phyloP scores from a whole-genome alignment of 495 filamentous ascomycete genomes.

The Paragyromitra xinjiangensis region DNA sequence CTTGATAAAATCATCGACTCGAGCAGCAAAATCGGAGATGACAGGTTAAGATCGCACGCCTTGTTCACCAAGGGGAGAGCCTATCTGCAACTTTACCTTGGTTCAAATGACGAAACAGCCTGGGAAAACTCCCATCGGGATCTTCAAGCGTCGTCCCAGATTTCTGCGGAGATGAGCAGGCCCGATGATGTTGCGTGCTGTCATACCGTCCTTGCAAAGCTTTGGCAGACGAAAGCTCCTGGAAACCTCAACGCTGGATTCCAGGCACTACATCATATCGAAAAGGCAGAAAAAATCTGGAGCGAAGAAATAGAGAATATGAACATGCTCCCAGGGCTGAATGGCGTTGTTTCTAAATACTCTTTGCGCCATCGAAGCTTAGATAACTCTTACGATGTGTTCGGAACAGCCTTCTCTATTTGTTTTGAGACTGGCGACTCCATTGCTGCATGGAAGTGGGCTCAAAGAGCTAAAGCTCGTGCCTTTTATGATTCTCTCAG shows the following conservation, averaged over 20 bases:
- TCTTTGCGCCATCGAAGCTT: not conserved
- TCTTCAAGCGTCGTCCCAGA: not conserved
- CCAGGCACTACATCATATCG: constrained; percentile 1
- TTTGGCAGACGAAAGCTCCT: not conserved
- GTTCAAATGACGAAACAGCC: not conserved
- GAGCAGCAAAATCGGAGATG: not conserved
- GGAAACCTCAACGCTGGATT: not conserved
- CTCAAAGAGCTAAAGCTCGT: constrained; percentile 7
- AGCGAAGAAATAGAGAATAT: constrained; percentile 1
- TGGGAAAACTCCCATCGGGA: not conserved
- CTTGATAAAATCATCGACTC: not conserved
- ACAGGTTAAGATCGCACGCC: not conserved
- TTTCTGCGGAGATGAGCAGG: not conserved
- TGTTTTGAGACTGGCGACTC: constrained; percentile 1
- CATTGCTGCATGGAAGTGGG: not conserved
- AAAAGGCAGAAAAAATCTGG: not conserved
- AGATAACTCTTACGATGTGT: not conserved
- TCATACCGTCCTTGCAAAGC: constrained; percentile 8
- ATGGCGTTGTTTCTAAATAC: not conserved
- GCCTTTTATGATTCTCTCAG: constrained; percentile 3
- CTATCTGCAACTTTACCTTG: not conserved
- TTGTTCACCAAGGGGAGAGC: constrained; percentile 10
- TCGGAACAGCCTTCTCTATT: constrained; percentile 10
- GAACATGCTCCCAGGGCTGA: not conserved
- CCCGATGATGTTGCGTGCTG: constrained; percentile 10